Base-by-base conservation (phyloP, 176 grass and related monocot genomes). In the Zoysia pacifica region DNA sequence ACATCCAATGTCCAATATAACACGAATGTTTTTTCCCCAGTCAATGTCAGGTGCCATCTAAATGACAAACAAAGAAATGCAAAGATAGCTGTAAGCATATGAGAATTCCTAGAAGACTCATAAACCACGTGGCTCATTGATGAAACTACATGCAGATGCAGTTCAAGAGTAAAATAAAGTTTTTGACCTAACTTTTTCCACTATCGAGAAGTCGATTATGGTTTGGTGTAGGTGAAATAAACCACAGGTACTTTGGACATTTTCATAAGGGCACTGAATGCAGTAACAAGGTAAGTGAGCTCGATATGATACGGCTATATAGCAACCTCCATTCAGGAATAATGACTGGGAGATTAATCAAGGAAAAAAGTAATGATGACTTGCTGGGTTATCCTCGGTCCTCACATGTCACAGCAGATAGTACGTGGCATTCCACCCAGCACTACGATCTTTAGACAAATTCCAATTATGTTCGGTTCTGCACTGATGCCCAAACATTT, bases 1-100 rank as follows among this genome's bases (percentile, higher is more conserved):
- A 85, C 83, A 91, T 79, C 92, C 90, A 63, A 98, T 91, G 76
- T 98, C 92, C 75, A 98, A 82, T 65, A 94, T 18, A 77, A 89
- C 44, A 11, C 86, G 95, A 64, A 98, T 98, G 78, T 98, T 98
- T 87, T 94, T 98, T 48, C 95, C 95, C 90, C 89, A 98, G 79
- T 98, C 92, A 78, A 98, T 85, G 79, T 98, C 95, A 47, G 95
- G 95, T 87, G 80, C 95, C 90, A 94, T 89, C 95, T 98, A 73
- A 67, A 62, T 83, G 72, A 83, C 10, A 86, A 88, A 89, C n/a
- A 87, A 77, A 80, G 47, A 72, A 45, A 65, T 12, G 5, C 48
- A 40, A 16, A 77, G 35, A 75, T 83, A 45, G 53, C 8, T 42
- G 79, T 72, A 80, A 70, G 77, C 49, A 86, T 35, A 14, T 74